Base-by-base conservation (phyloP, 1,284 basidiomycete genomes). In the Singerocomus rubriflavus region DNA sequence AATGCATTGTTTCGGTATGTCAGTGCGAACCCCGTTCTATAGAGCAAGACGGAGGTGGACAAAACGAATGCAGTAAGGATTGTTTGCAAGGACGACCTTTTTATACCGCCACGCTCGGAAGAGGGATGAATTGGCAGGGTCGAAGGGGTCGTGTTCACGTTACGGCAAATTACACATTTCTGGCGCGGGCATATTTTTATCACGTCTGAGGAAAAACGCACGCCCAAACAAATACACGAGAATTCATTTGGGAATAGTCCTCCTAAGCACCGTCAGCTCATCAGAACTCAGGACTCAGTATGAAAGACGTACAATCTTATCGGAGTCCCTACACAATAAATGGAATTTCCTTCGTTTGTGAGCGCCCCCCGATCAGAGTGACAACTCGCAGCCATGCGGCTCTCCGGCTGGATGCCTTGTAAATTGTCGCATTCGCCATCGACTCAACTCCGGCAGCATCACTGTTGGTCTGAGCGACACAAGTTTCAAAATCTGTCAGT, bases 1-100 rank as follows among this genome's bases (percentile, higher is more conserved):
- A 56, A 35, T 56, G 63, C 67, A 69, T 58, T 25, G 12, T 57
- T 7, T 14, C 4, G 26, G 11, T 40, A 36, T 61, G 36, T 31
- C 34, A 44, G 26, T 40, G 43, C 29, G 39, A 52, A 52, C 50
- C 63, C 54, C 21, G 11, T 21, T 4, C 21, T 21, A 21, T 21
- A 54, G 59, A 54, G 44, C 50, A 37, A 0, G 42, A 30, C 31
- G 36, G 31, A 27, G 46, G 10, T 30, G 11, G 30, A 46, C n/a
- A 53, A 60, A 58, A 52, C 21, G 21, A 21, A 21, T 21, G 21
- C 21, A 21, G 21, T 21, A 21, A 21, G 21, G 21, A 4, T 21
- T 21, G 2, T 37, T 30, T 44, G 5, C 34, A 16, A 39, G 26
- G 32, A 2, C 1, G 33, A 33, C 48, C 46, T 48, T 67, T 65